A percentile compares a stretch with the other conserved stretches of the same genome.
Conservation (phyloP, 2,329 filamentous ascomycete species). For the Paecilomyces dactylethromorphus region DNA sequence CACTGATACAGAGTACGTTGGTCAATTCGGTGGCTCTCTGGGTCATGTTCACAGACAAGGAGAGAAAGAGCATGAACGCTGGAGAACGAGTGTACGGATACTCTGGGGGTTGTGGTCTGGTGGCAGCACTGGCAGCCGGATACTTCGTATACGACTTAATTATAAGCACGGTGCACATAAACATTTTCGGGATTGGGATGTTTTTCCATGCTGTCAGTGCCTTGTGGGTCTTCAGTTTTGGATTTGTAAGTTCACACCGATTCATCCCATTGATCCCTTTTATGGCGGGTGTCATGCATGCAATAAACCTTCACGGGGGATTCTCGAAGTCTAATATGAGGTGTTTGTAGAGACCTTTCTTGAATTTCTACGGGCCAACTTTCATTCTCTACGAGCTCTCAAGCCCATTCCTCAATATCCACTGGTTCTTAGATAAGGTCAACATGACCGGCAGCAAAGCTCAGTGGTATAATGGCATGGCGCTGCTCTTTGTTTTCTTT, state of each 20-base stretch:
- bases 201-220: conserved; percentile 57
- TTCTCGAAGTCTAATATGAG: background rate
- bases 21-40: conserved; percentile 52
- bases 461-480: conserved; percentile 59
- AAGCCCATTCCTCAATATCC: conserved; percentile 60
- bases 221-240: conserved; percentile 54
- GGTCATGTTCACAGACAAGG: conserved; percentile 51
- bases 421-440: conserved; percentile 66
- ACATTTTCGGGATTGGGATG: conserved; percentile 56
- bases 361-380: conserved; percentile 58
- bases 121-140: conserved; percentile 54
- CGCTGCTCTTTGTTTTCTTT: conserved; percentile 55
- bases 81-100: conserved; percentile 56
- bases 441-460: conserved; percentile 55
- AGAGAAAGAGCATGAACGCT: conserved; percentile 48
- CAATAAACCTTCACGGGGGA: background rate
- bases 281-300: background rate
- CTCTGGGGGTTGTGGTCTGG: conserved; percentile 51
- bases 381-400: conserved; percentile 65
- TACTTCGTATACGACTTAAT: conserved; percentile 61
- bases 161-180: conserved; percentile 49
- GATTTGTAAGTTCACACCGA: conserved; percentile 49
- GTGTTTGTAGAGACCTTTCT: conserved; percentile 50
- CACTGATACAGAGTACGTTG: conserved; percentile 52
- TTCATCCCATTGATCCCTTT: conserved; percentile 5